Percentiles rank a stretch among this genome's conserved stretches.
phyloP scores from a whole-genome alignment of 345 rosid species.

The Gossypium australe region DNA sequence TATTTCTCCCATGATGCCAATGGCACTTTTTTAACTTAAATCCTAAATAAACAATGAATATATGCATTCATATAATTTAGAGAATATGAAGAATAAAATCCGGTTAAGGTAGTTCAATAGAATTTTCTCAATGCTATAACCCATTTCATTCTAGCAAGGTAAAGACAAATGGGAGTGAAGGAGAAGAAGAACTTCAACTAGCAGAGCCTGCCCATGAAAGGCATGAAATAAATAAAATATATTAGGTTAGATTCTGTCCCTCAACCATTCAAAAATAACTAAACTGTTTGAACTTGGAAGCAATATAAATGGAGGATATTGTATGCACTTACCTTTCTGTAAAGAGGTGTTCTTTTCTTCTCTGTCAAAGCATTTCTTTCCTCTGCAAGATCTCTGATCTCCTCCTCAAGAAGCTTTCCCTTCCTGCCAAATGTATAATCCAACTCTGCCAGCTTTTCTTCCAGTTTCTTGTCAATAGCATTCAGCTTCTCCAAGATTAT shows the following conservation, averaged over 20 bases:
- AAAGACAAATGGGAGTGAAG: neutral
- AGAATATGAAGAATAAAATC: neutral
- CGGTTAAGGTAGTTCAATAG: neutral
- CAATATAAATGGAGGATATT: neutral
- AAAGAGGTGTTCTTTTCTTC: constrained; percentile 75
- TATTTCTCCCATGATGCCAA: neutral
- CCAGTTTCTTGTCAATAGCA: constrained; percentile 77
- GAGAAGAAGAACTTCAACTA: neutral
- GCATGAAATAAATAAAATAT: neutral
- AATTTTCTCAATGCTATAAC: neutral
- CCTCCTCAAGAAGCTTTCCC: constrained; percentile 86
- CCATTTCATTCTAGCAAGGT: neutral
- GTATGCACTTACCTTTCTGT: constrained; percentile 54
- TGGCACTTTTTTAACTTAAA: neutral
- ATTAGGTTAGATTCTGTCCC: neutral
- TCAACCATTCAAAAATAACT: neutral
- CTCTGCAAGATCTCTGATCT: constrained; percentile 85
- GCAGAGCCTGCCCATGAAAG: neutral
- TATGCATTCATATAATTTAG: neutral
- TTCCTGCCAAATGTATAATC: constrained; percentile 93
- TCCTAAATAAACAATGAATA: neutral
- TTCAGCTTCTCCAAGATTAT: constrained; percentile 64
- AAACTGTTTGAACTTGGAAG: neutral
- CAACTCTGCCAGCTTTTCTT: constrained; percentile 74
- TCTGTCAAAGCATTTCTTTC: constrained; percentile 91